Evolutionary conservation across 495 filamentous ascomycete species (phyloP).

Genomic region (Hamigera avellanea): DNA sequence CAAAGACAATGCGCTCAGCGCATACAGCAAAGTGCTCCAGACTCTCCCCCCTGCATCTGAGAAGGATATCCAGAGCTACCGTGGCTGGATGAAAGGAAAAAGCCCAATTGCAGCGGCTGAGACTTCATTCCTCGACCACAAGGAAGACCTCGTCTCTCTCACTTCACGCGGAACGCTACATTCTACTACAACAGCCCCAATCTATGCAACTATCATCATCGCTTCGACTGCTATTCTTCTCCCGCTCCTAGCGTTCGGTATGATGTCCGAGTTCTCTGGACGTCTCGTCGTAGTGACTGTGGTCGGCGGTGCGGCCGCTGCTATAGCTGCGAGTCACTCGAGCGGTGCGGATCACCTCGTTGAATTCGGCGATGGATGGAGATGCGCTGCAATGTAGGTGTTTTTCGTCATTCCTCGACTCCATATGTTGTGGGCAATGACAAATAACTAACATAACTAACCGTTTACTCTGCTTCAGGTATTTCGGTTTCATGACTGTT

Average conservation of each 20-base stretch:
- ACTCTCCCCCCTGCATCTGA: conserved; percentile 41
- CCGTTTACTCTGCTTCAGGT: conserved; percentile 12
- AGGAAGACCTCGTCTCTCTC: conserved; percentile 54
- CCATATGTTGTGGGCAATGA: background rate
- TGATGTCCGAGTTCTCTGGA: conserved; percentile 38
- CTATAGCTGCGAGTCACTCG: conserved; percentile 25
- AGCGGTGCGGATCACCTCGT: conserved; percentile 25
- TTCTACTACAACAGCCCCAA: conserved; percentile 12
- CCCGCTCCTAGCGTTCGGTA: conserved; percentile 48
- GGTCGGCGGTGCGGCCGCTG: conserved; percentile 24
- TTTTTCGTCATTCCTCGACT: background rate
- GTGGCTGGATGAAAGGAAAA: conserved; percentile 49
- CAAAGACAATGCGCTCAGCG: conserved; percentile 56
- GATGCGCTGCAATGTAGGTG: conserved; percentile 27
- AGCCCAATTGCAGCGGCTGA: conserved; percentile 55
- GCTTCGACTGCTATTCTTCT: conserved; percentile 43
- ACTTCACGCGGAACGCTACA: conserved; percentile 6
- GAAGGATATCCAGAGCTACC: conserved; percentile 52
- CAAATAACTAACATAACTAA: background rate
- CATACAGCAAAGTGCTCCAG: conserved; percentile 51
- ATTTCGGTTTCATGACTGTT: conserved; percentile 31
- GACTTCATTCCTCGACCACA: conserved; percentile 53
- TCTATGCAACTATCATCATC: conserved; percentile 38
- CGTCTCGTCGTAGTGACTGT: conserved; percentile 40
- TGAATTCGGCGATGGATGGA: conserved; percentile 30